phyloP scores from a whole-genome alignment of 768 basidiomycete genomes.

The Fistulinella prunicolor region DNA sequence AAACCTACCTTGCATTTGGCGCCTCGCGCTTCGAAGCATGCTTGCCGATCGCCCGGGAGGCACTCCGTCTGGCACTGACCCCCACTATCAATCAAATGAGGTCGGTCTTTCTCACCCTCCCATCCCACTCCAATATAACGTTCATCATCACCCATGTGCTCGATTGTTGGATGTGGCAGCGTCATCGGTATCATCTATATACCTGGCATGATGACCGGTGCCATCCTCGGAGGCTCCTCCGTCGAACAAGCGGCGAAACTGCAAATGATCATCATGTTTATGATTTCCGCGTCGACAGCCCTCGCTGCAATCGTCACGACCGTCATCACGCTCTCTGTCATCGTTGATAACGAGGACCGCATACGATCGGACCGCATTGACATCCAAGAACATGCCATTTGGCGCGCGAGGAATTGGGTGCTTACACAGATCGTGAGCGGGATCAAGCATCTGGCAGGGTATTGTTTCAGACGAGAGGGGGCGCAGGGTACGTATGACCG shows the following conservation, averaged over 20 bases:
- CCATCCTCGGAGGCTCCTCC: slow-evolving; percentile 81
- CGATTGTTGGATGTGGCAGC: slow-evolving; percentile 32
- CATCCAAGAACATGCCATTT: slow-evolving; percentile 27
- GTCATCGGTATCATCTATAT: slow-evolving; percentile 75
- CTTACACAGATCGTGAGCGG: slow-evolving; percentile 17
- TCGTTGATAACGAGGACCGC: slow-evolving; percentile 70
- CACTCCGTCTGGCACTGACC: slow-evolving; percentile 71
- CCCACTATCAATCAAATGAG: slow-evolving; percentile 89
- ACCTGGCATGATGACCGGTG: slow-evolving; percentile 91
- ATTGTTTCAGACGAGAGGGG: slow-evolving; percentile 7
- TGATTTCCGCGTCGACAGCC: slow-evolving; percentile 78
- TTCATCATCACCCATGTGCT: neutral
- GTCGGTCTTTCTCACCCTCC: slow-evolving; percentile 30
- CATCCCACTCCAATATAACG: neutral
- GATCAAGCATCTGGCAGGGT: slow-evolving; percentile 1
- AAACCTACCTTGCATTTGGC: slow-evolving; percentile 83
- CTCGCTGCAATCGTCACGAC: slow-evolving; percentile 68
- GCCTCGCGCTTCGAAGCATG: slow-evolving; percentile 83
- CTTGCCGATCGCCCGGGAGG: slow-evolving; percentile 72
- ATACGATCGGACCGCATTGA: slow-evolving; percentile 64
- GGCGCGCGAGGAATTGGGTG: slow-evolving; percentile 34
- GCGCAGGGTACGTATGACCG: neutral
- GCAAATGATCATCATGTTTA: slow-evolving; percentile 94
- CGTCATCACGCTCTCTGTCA: slow-evolving; percentile 53
- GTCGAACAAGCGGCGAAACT: slow-evolving; percentile 82